Evolutionary conservation across 768 basidiomycete genomes (phyloP), one percentile per base, ranked within the genome.

Genomic region (Sporobolomyces roseus): DNA sequence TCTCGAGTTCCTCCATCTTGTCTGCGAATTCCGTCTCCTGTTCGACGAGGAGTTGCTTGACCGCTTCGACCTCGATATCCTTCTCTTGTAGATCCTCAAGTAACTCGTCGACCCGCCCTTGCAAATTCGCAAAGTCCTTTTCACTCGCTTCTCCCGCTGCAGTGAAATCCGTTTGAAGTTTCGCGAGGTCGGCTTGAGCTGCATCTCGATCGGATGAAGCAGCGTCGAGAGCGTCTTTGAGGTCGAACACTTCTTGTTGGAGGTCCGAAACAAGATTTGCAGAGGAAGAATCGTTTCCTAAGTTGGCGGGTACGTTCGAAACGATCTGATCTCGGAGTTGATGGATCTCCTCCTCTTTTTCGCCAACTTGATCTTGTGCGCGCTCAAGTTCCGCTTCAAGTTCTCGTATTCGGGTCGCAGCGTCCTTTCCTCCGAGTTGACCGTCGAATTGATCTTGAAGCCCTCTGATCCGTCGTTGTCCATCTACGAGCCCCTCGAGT

Each of bases 1-100:
- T 62, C 35, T 76, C 74, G 36, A 76, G 69, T 41, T 68, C 33
- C 41, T 65, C 53, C 71, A 71, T 75, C 68, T 74, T 74, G 14
- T 72, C 67, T 21, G 63, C 61, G 35, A 76, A 76, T 36, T 70
- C 74, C 30, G 46, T 55, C 43, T 75, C 74, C 51, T 74, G 71
- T n/a, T 70, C 66, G 32, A 58, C 74, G 29, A 55, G n/a, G 17
- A 65, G 52, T 32, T 63, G 59, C 5, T 50, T 52, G 13, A 50
- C 43, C 6, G 54, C 61, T 14, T 73, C 71, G 32, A 75, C 54
- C 50, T 70, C 71, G n/a, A 13, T 36, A 35, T 76, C 75, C 59
- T 64, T 66, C 45, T 75, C 72, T 41, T 75, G 66, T 14, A 74
- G 54, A 23, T 69, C 63, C 30, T 29, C 49, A 36, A 61, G 33